phyloP scores from a whole-genome alignment of 345 rosid species.

The Hypericum androsaemum region DNA sequence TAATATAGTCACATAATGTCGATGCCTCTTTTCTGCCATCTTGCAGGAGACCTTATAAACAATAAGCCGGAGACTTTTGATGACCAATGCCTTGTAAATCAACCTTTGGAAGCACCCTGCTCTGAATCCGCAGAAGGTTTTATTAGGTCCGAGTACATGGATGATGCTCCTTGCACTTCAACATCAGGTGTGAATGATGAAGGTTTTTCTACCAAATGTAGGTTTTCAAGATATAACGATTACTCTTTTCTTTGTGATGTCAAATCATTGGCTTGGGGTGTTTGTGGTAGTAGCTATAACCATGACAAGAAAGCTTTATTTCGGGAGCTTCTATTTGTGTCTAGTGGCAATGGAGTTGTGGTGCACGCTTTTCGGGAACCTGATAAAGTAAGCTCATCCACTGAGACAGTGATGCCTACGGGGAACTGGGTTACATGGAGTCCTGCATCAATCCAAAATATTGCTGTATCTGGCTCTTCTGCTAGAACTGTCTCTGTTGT shows the following conservation, averaged over 20 bases:
- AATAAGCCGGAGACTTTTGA: slow-evolving; percentile 18
- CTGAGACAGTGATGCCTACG: slow-evolving; percentile 17
- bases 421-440: slow-evolving; percentile 98
- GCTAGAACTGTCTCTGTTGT: slow-evolving; percentile 21
- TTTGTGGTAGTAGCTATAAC: slow-evolving; percentile 60
- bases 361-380: slow-evolving; percentile 73
- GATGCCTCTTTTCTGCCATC: slow-evolving; percentile 1
- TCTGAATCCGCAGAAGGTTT: slow-evolving; percentile 7
- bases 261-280: slow-evolving; percentile 85
- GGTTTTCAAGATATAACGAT: slow-evolving; percentile 25
- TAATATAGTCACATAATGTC: neutral
- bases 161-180: slow-evolving; percentile 35
- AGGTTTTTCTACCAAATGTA: slow-evolving; percentile 28
- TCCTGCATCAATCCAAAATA: slow-evolving; percentile 30
- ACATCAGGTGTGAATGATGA: slow-evolving; percentile 38
- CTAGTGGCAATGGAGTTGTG: slow-evolving; percentile 48
- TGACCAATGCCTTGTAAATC: slow-evolving; percentile 28
- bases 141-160: slow-evolving; percentile 39
- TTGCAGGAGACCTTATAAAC: slow-evolving; percentile 34
- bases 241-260: slow-evolving; percentile 59
- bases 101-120: slow-evolving; percentile 21
- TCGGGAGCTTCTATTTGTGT: slow-evolving; percentile 74
- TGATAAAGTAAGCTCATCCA: slow-evolving; percentile 14
- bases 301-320: slow-evolving; percentile 51
- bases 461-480: slow-evolving; percentile 13